These are phyloP conservation scores for Venturia oleaginea DNA, from an alignment of 2,329 filamentous ascomycete species.

Conservation along the genomic window DNA sequence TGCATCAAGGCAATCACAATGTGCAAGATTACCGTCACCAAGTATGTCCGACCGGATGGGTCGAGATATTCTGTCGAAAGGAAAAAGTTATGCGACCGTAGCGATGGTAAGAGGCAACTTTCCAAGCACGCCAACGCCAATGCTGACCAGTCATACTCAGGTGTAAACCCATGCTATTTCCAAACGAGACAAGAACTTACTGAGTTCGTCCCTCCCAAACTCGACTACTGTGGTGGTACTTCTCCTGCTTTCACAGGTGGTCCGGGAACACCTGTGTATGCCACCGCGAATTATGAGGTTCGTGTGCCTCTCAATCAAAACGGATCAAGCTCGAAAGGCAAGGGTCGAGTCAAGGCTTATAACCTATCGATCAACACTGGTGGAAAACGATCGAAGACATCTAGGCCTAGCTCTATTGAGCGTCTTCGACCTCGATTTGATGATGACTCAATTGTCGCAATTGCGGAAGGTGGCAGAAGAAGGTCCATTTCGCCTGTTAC, in stretches of 20 bases:
- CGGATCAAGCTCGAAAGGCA: slow-evolving; percentile 7
- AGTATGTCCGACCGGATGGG: slow-evolving; percentile 7
- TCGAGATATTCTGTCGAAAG: not conserved
- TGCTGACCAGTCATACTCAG: not conserved
- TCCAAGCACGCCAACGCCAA: not conserved
- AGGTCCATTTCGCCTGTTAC: not conserved
- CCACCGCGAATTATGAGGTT: slow-evolving; percentile 10
- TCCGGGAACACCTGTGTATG: slow-evolving; percentile 9
- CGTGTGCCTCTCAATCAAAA: slow-evolving; percentile 4
- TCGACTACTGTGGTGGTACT: not conserved
- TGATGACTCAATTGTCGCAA: slow-evolving; percentile 5
- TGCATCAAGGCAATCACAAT: slow-evolving; percentile 5
- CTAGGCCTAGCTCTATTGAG: not conserved
- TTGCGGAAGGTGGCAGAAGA: slow-evolving; percentile 8
- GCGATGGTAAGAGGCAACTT: not conserved
- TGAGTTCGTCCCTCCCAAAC: slow-evolving; percentile 8
- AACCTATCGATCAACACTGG: not conserved
- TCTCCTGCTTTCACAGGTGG: slow-evolving; percentile 4
- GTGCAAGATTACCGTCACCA: slow-evolving; percentile 11
- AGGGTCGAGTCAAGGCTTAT: not conserved
- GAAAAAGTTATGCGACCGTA: slow-evolving; percentile 9
- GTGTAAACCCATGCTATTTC: slow-evolving; percentile 11
- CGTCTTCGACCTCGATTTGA: not conserved
- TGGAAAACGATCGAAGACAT: not conserved
- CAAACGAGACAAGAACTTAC: slow-evolving; percentile 7